Base-by-base conservation (phyloP, 2,329 filamentous ascomycete genomes). In the Teratosphaeria gauchensis region DNA sequence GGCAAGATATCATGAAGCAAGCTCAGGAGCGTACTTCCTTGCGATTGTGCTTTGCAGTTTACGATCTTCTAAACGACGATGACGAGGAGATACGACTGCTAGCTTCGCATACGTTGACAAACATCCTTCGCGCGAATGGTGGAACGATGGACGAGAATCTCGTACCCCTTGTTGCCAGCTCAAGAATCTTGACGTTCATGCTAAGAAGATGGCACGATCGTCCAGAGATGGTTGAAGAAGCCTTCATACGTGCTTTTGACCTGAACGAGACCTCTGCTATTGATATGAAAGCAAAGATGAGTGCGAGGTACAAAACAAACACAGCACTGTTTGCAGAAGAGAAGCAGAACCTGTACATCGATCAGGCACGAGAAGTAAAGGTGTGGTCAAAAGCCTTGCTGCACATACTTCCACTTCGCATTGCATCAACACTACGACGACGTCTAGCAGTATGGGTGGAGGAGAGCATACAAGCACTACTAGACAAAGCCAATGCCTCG, bases 271-370 rank as follows among this genome's bases (percentile, higher is more conserved):
- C 12, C 9, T 46, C 11, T 14, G 16, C 42, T 6, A 4, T 14
- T 0, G 55, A 58, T 4, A 61, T 67, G 2, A 55, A 56, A 4
- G 57, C 62, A 12, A 59, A 61, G 24, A 33, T 69, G 24, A 35
- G 51, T 19, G 48, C 51, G 0, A 30, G 48, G 21, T 66, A 71
- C 3, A 71, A 72, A 48, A 73, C 77, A 65, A 82, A 89, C 68
- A 82, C 85, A 62, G 79, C 85, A 3, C 81, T 99, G 0, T 99
- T 99, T 70, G 86, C 83, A 0, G 81, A 90, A 58, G 94, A 99
- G 74, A 92, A 95, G 71, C 91, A 95, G 71, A 99, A 99, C 70
- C 80, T 96, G n/a, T 97, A 90, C 72, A 78, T 92, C 55, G 92
- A 97, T 71, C 86, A 91, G 65, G 83, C 90, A 5, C 80, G 85